A percentile compares a stretch with the other conserved stretches of the same genome.
phyloP scores from a whole-genome alignment of 345 rosid genomes.

The Stellera chamaejasme region DNA sequence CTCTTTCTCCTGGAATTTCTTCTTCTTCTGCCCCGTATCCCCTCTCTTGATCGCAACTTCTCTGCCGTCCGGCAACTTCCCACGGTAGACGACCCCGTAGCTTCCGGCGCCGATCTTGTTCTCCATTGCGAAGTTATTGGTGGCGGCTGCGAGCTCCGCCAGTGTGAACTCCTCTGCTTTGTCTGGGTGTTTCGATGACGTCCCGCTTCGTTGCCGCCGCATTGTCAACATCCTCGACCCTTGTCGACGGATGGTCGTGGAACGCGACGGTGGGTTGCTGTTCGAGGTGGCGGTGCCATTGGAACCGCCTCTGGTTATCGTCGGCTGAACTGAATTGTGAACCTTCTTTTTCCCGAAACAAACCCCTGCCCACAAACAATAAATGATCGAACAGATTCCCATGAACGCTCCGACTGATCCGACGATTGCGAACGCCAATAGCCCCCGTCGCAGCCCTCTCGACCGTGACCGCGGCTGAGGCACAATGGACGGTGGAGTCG shows the following conservation, averaged over 20 bases:
- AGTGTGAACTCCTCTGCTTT: constrained; percentile 71
- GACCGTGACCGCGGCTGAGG: constrained; percentile 29
- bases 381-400: constrained; percentile 52
- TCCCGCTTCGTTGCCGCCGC: constrained; percentile 92
- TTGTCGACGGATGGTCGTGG: constrained; percentile 68
- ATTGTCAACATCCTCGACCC: constrained; percentile 48
- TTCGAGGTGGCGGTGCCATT: constrained; percentile 39
- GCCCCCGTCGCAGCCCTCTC: constrained; percentile 36
- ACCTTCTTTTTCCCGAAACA: constrained; percentile 80
- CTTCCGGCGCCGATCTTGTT: constrained; percentile 92
- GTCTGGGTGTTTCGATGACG: constrained; percentile 76
- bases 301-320: constrained; percentile 60
- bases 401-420: constrained; percentile 65
- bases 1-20: constrained; percentile 88
- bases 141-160: constrained; percentile 66
- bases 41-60: constrained; percentile 93
- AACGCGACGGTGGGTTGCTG: constrained; percentile 47
- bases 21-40: constrained; percentile 47
- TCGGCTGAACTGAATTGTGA: constrained; percentile 92
- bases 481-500: constrained; percentile 3
- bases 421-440: constrained; percentile 61
- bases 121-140: constrained; percentile 58
- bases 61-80: constrained; percentile 59
- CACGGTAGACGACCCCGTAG: constrained; percentile 77
- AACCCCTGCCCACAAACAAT: constrained; percentile 68